These are phyloP conservation scores for Erucastrum elatum DNA, from an alignment of 345 rosid species.

Conservation along the genomic window DNA sequence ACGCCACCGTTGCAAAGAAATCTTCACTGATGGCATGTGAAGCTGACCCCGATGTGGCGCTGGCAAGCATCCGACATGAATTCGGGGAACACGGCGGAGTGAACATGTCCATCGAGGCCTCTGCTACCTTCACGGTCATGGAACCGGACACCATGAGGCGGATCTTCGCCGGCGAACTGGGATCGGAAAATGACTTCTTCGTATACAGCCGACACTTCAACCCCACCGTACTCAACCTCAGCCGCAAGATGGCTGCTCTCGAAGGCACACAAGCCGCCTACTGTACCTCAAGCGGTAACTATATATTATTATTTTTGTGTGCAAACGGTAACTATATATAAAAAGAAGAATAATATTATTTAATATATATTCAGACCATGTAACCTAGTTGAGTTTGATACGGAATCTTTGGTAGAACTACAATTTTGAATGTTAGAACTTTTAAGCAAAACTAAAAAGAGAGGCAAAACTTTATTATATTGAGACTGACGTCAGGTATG, in stretches of 20 bases:
- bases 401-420: constrained; percentile 1
- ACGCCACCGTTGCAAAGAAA: constrained; percentile 52
- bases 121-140: constrained; percentile 99
- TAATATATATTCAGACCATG: neutral
- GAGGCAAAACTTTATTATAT: neutral
- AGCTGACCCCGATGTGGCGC: constrained; percentile 76
- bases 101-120: constrained; percentile 97
- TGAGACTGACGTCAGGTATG: constrained; percentile 60
- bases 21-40: constrained; percentile 36
- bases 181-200: constrained; percentile 92
- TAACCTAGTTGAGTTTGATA: constrained; percentile 11
- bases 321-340: neutral
- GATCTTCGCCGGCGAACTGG: constrained; percentile 93
- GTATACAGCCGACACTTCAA: constrained; percentile 97
- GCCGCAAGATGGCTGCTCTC: constrained; percentile 97
- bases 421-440: neutral
- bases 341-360: neutral
- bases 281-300: constrained; percentile 91
- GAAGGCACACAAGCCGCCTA: constrained; percentile 98
- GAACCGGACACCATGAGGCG: constrained; percentile 94
- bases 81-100: constrained; percentile 99
- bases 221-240: constrained; percentile 88
- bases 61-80: constrained; percentile 79
- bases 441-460: neutral
- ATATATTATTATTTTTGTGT: neutral